phyloP scores from a whole-genome alignment of 495 filamentous ascomycete genomes.

The Articulospora tetracladia region DNA sequence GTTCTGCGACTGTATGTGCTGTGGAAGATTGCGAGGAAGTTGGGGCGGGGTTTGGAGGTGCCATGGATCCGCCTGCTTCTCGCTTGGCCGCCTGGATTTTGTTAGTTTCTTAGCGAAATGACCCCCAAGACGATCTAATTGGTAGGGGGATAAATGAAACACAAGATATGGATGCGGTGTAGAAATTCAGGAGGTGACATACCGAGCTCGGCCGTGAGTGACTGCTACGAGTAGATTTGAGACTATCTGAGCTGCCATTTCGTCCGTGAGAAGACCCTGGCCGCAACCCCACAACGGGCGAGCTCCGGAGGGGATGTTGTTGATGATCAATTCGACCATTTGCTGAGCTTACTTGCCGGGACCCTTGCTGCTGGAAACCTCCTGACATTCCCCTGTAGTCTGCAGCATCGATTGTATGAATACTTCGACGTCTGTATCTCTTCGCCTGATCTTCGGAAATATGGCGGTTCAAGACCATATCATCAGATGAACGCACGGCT shows the following conservation, averaged over 20 bases:
- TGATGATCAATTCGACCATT: constrained; percentile 27
- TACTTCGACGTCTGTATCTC: constrained; percentile 76
- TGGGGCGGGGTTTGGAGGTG: constrained; percentile 43
- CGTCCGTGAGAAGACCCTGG: constrained; percentile 55
- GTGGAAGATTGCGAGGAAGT: constrained; percentile 33
- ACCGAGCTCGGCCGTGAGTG: constrained; percentile 53
- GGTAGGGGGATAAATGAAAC: constrained; percentile 23
- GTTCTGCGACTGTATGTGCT: constrained; percentile 29
- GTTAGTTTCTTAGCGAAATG: constrained; percentile 24
- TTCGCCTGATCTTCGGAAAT: constrained; percentile 59
- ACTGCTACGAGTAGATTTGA: constrained; percentile 30
- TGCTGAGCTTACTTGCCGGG: constrained; percentile 25
- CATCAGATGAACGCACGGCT: constrained; percentile 33
- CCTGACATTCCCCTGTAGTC: constrained; percentile 32
- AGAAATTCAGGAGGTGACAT: constrained; percentile 30
- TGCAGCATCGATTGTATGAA: constrained; percentile 72
- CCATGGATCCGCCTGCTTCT: constrained; percentile 22
- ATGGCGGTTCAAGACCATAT: constrained; percentile 45
- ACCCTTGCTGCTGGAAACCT: constrained; percentile 25
- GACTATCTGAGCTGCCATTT: constrained; percentile 54
- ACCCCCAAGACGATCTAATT: constrained; percentile 27
- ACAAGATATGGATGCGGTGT: constrained; percentile 10
- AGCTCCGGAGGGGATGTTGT: constrained; percentile 27
- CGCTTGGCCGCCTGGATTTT: constrained; percentile 27
- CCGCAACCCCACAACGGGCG: constrained; percentile 30